These are phyloP conservation scores for Cryptosporidium meleagridis DNA, from an alignment of 169 alveolate species.

Conservation along the genomic window DNA sequence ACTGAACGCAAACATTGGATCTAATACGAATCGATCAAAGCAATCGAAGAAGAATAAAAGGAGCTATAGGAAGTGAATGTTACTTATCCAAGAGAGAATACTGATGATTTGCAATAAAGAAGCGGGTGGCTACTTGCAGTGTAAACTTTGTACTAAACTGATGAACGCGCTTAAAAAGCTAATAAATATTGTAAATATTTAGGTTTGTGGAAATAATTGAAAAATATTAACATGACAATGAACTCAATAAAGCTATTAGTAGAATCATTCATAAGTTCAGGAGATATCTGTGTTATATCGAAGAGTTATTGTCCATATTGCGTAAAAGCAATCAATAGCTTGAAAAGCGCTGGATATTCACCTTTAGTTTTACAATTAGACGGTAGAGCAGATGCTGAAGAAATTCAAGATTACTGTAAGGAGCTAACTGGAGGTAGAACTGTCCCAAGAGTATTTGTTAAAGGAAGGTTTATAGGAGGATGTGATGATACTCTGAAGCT, in stretches of 20 bases:
- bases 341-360: constrained; percentile 33
- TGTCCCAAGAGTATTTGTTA: constrained; percentile 81
- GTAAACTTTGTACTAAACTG: neutral
- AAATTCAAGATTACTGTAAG: constrained; percentile 76
- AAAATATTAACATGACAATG: neutral
- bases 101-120: neutral
- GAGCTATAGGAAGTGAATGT: constrained; percentile 7
- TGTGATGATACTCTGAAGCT: constrained; percentile 77
- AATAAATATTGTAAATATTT: no score
- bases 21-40: constrained; percentile 26
- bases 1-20: neutral
- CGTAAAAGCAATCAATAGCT: constrained; percentile 22
- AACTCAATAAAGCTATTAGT: constrained; percentile 21
- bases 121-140: neutral
- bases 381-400: constrained; percentile 60
- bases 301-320: constrained; percentile 55
- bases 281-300: constrained; percentile 22
- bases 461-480: constrained; percentile 80
- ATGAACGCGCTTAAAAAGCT: no score
- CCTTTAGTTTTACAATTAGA: constrained; percentile 76
- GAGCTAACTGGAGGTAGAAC: constrained; percentile 78
- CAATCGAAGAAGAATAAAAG: constrained; percentile 27
- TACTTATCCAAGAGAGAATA: neutral
- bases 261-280: constrained; percentile 23
- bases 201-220: neutral